Conservation (phyloP, 257 asterid species). For the Solanum lycopersicoides region DNA sequence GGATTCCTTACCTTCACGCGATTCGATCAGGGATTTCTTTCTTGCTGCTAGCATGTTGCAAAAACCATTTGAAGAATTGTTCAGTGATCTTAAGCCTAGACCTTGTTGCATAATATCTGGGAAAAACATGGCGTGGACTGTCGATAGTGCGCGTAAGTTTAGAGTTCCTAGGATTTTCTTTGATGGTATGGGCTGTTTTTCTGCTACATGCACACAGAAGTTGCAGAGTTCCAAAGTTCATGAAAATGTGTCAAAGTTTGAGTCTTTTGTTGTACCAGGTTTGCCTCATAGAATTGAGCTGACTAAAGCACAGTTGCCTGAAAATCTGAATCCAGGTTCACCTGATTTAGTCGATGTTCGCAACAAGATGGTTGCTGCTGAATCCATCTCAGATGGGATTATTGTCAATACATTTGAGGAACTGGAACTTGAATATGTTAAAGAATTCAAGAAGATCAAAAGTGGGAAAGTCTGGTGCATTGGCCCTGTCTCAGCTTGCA, state of each 20-base stretch:
- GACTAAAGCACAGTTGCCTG: slow-evolving; percentile 28
- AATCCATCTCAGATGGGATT: slow-evolving; percentile 21
- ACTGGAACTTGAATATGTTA: slow-evolving; percentile 26
- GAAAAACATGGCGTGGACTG: slow-evolving; percentile 29
- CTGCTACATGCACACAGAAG: slow-evolving; percentile 14
- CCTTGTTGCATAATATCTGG: slow-evolving; percentile 35
- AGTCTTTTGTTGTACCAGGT: slow-evolving; percentile 26
- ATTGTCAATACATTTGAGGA: slow-evolving; percentile 45
- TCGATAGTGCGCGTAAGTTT: slow-evolving; percentile 9
- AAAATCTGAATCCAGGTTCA: slow-evolving; percentile 17
- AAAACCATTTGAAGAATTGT: slow-evolving; percentile 14
- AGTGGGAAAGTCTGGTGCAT: slow-evolving; percentile 49
- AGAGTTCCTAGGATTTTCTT: slow-evolving; percentile 28
- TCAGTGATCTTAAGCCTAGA: slow-evolving; percentile 11
- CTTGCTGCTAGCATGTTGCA: slow-evolving; percentile 20
- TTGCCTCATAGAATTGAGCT: slow-evolving; percentile 23
- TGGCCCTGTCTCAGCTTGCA: slow-evolving; percentile 53
- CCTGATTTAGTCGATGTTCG: slow-evolving; percentile 9
- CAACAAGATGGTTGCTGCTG: slow-evolving; percentile 24
- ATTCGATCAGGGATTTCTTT: slow-evolving; percentile 15
- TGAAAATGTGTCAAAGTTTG: slow-evolving; percentile 1
- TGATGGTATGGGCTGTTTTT: slow-evolving; percentile 42
- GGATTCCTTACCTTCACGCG: slow-evolving; percentile 30
- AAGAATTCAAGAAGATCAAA: slow-evolving; percentile 17
- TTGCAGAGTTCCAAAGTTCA: slow-evolving; percentile 9